Evolutionary conservation across 1,139 yeast genomes (phyloP), one percentile per base, ranked within the genome.

Genomic region (Taiozyma sp.): DNA sequence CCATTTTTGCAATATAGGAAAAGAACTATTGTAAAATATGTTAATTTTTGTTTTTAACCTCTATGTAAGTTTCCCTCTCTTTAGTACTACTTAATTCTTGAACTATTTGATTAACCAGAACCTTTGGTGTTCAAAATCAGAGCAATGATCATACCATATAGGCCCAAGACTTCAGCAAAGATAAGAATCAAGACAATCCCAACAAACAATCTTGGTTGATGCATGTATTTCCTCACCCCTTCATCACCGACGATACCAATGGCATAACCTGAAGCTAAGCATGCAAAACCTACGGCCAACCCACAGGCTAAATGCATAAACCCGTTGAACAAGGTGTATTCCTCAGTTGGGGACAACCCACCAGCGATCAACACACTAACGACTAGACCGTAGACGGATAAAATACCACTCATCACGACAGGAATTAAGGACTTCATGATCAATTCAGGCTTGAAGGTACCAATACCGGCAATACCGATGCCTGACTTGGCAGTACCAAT

Each of bases 231-330:
- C 70, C 99, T 86, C 50, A 93, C 98, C 68, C 99, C 99, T 62
- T 92, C 98, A 69, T 93, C 99, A 60, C 99, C 99, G 49, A 93
- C 99, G 58, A 93, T 91, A 60, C 99, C 99, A 74, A 93, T 93
- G 62, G 99, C 96, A 69, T 89, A 93, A 52, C 99, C 99, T 58
- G 97, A 92, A 54, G 98, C 96, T 66, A 93, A 79, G 70, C 98
- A 96, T 5, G 98, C 90, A 65, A 93, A 87, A 29, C 99, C 99
- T 47, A 95, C 99, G 40, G 96, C 83, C 52, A 93, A 74, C 8
- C 99, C 99, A 70, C 97, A 92, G 49, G 96, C 95, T 67, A 93
- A 78, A 73, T 93, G 99, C 92, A 95, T 91, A 68, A 91, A 90
- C 39, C 99, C 99, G 65, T 92, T 89, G 75, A 89, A 93, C 48